Evolutionary conservation across 805 yeast genomes (phyloP).

Genomic region (Starmerella powellii): DNA sequence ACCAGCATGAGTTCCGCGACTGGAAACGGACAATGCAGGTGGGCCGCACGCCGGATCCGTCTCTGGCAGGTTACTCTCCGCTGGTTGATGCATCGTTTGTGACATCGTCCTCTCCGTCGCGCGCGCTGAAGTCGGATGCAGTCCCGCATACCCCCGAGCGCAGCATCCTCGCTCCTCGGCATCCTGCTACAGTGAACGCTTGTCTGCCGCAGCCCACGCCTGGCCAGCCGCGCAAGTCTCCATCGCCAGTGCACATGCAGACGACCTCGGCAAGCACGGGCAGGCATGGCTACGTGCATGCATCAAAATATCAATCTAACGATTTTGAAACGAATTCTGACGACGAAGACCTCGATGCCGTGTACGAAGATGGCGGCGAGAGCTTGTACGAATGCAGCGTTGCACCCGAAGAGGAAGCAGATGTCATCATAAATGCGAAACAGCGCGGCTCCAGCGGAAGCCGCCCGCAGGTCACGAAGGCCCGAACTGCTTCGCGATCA

Average conservation of each 20-base stretch:
- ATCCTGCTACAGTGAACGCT: constrained; percentile 50
- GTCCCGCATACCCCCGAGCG: constrained; percentile 60
- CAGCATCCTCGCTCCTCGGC: constrained; percentile 46
- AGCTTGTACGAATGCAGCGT: constrained; percentile 9
- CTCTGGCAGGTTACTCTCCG: constrained; percentile 30
- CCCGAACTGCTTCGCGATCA: constrained; percentile 1
- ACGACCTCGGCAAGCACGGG: constrained; percentile 4
- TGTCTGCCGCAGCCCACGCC: constrained; percentile 90
- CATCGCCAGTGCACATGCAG: constrained; percentile 17
- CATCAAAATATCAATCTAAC: constrained; percentile 13
- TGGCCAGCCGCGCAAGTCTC: constrained; percentile 80
- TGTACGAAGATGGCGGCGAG: constrained; percentile 2
- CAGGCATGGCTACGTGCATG: constrained; percentile 1
- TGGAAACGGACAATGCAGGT: constrained; percentile 89
- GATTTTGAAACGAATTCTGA: constrained; percentile 33
- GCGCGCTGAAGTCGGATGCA: background rate
- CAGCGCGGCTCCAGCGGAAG: background rate
- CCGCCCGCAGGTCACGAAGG: constrained; percentile 8
- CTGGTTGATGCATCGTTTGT: constrained; percentile 22
- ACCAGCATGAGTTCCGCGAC: constrained; percentile 89
- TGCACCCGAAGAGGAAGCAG: constrained; percentile 14
- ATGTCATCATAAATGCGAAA: constrained; percentile 5
- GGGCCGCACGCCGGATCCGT: constrained; percentile 47
- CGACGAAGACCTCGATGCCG: constrained; percentile 30
- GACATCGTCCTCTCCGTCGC: background rate